Base-by-base conservation (phyloP, 768 basidiomycete genomes). In the Agaricus blazei region DNA sequence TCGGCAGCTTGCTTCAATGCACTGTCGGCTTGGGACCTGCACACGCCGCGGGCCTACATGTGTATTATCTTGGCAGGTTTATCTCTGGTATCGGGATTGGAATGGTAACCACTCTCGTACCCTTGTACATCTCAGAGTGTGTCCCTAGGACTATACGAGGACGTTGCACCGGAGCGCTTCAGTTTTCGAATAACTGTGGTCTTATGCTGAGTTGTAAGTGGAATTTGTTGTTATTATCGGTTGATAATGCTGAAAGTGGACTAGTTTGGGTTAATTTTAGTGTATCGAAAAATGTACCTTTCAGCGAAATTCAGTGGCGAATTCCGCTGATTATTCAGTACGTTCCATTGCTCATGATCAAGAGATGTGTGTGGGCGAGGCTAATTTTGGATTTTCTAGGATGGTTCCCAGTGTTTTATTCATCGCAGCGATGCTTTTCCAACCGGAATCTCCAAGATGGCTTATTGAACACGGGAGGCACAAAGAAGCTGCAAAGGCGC, bases 61-160 rank as follows among this genome's bases (percentile, higher is more conserved):
- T 77, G 8, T 68, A 78, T 34, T 78, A 75, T 58, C 75, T 77
- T 59, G 70, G 76, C 51, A 74, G 82, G 3, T 86, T 85, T 65
- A 53, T 87, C 0, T 75, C 78, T 4, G 85, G 87, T 19, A 69
- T 85, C 48, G 84, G 85, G 7, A 74, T 85, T 27, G 82, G 83
- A 12, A 76, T 78, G 72, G 71, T 76, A 6, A 72, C 75, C 1
- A 76, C 78, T 3, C 63, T 81, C 2, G 73, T 78, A 3, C 79
- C 80, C 11, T 69, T 76, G 0, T 82, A 81, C 46, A 70, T 80
- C 7, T 79, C 78, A 0, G 80, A 82, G 62, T 79, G 72, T 47
- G 71, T 73, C 1, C 79, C 79, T 1, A 72, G 66, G 52, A 62
- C 66, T 15, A 78, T 82, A 43, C 72, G 80, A 31, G 80, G 80